Conservation (phyloP, 2,329 filamentous ascomycete genomes). For the Cytospora paraplurivora region DNA sequence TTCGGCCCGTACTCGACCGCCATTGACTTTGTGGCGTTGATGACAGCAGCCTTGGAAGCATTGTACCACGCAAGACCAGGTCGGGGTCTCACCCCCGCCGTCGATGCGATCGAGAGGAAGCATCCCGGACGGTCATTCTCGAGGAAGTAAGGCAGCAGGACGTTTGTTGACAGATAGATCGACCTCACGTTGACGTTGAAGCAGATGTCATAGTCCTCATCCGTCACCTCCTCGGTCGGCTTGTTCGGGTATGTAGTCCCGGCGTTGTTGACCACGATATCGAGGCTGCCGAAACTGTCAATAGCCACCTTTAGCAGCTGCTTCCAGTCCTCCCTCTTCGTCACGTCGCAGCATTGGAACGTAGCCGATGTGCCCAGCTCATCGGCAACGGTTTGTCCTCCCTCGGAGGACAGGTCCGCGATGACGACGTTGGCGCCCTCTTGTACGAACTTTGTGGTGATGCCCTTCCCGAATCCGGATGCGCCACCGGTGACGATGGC, state of each 20-base stretch:
- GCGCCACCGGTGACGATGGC: slow-evolving; percentile 59
- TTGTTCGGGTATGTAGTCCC: slow-evolving; percentile 62
- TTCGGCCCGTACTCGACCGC: slow-evolving; percentile 73
- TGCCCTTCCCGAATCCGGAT: slow-evolving; percentile 59
- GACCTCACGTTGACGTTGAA: slow-evolving; percentile 71
- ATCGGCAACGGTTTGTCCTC: slow-evolving; percentile 46
- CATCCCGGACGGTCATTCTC: slow-evolving; percentile 57
- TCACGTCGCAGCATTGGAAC: slow-evolving; percentile 49
- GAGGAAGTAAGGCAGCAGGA: slow-evolving; percentile 63
- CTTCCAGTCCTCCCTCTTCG: slow-evolving; percentile 56
- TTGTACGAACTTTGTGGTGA: slow-evolving; percentile 43
- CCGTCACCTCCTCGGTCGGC: slow-evolving; percentile 64
- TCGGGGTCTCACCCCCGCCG: slow-evolving; percentile 61
- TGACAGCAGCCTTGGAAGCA: slow-evolving; percentile 66
- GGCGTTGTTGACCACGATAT: slow-evolving; percentile 64
- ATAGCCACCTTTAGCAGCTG: slow-evolving; percentile 48
- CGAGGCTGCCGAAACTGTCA: slow-evolving; percentile 52
- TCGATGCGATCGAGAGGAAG: slow-evolving; percentile 68
- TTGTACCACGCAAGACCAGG: slow-evolving; percentile 71
- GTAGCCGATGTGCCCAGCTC: slow-evolving; percentile 48
- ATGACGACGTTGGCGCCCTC: not conserved
- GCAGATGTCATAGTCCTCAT: slow-evolving; percentile 66
- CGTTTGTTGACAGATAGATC: slow-evolving; percentile 61
- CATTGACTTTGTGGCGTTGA: slow-evolving; percentile 59
- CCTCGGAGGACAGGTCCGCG: not conserved